These are phyloP conservation scores for Arthrinium puccinioides DNA, from an alignment of 2,329 filamentous ascomycete genomes.

Conservation along the genomic window DNA sequence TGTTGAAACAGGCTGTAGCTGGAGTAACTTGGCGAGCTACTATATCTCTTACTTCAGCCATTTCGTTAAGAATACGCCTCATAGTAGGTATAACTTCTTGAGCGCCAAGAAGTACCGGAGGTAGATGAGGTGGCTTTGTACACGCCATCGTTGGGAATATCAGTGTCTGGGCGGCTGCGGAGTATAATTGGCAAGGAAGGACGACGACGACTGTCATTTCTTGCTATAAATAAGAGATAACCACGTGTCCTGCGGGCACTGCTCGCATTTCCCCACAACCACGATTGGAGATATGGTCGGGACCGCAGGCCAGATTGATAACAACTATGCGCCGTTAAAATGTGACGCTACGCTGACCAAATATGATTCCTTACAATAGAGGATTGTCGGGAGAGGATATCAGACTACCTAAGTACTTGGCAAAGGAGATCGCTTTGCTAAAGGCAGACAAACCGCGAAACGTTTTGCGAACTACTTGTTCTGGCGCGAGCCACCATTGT, in stretches of 20 bases:
- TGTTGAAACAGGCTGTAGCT: not conserved
- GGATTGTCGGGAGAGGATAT: too few species aligned
- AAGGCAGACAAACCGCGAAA: not conserved
- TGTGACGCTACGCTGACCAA: too few species aligned
- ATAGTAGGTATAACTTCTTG: not conserved
- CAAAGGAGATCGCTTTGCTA: too few species aligned
- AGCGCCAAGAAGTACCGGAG: not conserved
- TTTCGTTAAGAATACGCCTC: not conserved
- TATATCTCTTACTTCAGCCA: not conserved
- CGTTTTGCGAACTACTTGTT: not conserved
- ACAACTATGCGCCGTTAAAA: too few species aligned
- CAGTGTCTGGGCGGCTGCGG: not conserved
- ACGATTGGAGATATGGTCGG: too few species aligned
- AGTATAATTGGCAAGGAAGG: not conserved
- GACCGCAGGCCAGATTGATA: too few species aligned
- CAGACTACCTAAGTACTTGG: too few species aligned
- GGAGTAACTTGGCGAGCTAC: not conserved
- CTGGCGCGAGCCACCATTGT: not conserved
- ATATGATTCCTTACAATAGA: not conserved
- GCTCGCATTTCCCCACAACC: too few species aligned
- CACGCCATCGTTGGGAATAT: not conserved
- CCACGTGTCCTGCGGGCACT: not conserved
- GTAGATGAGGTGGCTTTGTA: not conserved
- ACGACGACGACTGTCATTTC: not conserved
- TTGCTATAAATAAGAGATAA: not conserved